Base-by-base conservation (phyloP, 352 stramenopile genomes). In the Pythium phragmitis region DNA sequence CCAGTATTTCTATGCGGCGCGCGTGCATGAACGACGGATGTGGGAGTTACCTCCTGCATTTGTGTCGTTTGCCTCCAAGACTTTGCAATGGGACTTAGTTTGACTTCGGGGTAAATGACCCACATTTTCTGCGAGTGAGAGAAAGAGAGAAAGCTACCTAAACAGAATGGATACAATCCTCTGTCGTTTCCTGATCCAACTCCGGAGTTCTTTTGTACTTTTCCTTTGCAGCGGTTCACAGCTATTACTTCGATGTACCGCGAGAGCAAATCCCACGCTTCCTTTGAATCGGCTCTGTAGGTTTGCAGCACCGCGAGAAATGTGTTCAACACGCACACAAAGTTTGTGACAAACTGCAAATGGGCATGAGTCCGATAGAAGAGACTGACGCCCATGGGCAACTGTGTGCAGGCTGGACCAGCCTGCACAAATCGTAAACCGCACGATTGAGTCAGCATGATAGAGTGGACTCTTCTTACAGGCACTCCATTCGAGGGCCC, bases 81-180 rank as follows among this genome's bases (percentile, higher is more conserved):
- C 56, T 63, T 63, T 41, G 56, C 56, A 63, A 33, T 47, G 45
- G 56, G 56, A 63, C 56, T 63, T 63, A 63, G 56, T 63, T 63
- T 50, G 52, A 36, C 56, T 63, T 30, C 33, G 37, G 33, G 45
- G 56, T 63, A 43, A 63, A 63, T 46, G 23, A 21, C 36, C 14
- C 14, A 46, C 17, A 21, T 33, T 55, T 21, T 53, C 55, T 63
- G 14, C 2, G 14, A 16, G 9, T 11, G 37, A 42, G 37, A 42
- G 37, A 42, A 42, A 63, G 56, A 63, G 56, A 54, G 56, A 55
- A 46, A 55, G 52, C 49, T 30, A 55, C 16, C 34, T 19, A 30
- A 41, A 63, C 26, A 51, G 1, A 30, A 61, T 41, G 30, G 36
- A 60, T 50, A 30, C 26, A 30, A 30, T 30, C 26, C 41, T 49